A percentile compares a stretch with the other conserved stretches of the same genome.
Evolutionary conservation across 2,329 filamentous ascomycete species (phyloP).

Genomic region (Venturia asperata): DNA sequence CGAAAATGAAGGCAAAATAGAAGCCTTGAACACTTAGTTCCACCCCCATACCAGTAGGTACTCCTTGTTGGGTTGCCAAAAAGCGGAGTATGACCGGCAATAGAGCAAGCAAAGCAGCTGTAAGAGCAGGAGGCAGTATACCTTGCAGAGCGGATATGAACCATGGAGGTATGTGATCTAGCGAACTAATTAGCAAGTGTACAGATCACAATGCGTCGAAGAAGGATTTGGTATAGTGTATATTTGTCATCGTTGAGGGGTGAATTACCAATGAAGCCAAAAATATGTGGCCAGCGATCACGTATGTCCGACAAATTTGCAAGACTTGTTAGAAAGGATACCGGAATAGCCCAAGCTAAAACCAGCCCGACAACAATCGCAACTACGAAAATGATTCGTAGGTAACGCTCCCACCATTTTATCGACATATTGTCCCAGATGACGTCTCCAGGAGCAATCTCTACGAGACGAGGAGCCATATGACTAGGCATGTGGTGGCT

Average conservation of each 20-base stretch:
- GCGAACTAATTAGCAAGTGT: constrained; percentile 49
- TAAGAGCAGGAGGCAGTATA: constrained; percentile 71
- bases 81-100: constrained; percentile 72
- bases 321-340: constrained; percentile 33
- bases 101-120: constrained; percentile 71
- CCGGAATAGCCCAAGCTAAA: constrained; percentile 82
- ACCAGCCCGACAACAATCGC: constrained; percentile 65
- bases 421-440: constrained; percentile 97
- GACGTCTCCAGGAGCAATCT: constrained; percentile 87
- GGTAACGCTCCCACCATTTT: constrained; percentile 84
- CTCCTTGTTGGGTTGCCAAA: constrained; percentile 66
- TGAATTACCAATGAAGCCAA: constrained; percentile 71
- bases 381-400: constrained; percentile 61
- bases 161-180: constrained; percentile 53
- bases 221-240: constrained; percentile 21
- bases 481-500: constrained; percentile 87
- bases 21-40: constrained; percentile 82
- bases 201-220: constrained; percentile 41
- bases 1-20: constrained; percentile 90
- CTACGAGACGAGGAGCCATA: constrained; percentile 88
- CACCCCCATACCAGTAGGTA: constrained; percentile 72
- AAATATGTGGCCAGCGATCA: constrained; percentile 3
- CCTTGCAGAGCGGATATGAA: constrained; percentile 68
- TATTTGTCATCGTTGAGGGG: constrained; percentile 61
- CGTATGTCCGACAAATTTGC: background rate